phyloP scores from a whole-genome alignment of 2,329 filamentous ascomycete species.

The Botrytis fabae region DNA sequence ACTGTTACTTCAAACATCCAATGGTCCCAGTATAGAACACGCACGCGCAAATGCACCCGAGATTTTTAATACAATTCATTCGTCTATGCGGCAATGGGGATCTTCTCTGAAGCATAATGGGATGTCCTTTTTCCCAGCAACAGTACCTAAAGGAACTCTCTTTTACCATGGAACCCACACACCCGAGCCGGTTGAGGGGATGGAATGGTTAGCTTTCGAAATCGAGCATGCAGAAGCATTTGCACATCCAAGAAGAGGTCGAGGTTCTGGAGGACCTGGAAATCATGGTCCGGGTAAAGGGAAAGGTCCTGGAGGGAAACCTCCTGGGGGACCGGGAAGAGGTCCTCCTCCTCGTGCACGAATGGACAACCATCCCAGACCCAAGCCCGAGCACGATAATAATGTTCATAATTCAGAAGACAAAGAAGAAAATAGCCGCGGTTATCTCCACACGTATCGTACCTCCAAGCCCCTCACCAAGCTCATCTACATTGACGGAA shows the following conservation, averaged over 20 bases:
- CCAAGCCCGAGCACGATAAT: not conserved
- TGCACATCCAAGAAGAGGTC: conserved; percentile 43
- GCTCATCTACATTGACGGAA: conserved; percentile 71
- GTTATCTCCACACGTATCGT: conserved; percentile 68
- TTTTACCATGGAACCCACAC: conserved; percentile 64
- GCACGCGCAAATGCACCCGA: conserved; percentile 54
- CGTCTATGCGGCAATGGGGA: conserved; percentile 72
- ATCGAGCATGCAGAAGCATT: conserved; percentile 71
- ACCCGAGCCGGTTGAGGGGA: conserved; percentile 50
- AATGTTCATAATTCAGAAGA: not conserved
- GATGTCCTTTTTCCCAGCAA: conserved; percentile 68
- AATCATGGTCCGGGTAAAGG: conserved; percentile 16
- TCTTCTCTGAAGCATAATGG: conserved; percentile 74
- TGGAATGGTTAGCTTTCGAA: conserved; percentile 76
- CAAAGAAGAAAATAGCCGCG: conserved; percentile 37
- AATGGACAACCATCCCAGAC: not conserved
- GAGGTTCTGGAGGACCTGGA: conserved; percentile 23
- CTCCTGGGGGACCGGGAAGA: conserved; percentile 13
- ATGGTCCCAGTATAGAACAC: conserved; percentile 17
- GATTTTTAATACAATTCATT: conserved; percentile 73
- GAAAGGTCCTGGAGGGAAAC: conserved; percentile 2
- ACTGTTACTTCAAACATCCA: not conserved
- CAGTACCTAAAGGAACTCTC: conserved; percentile 62
- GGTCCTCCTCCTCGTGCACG: conserved; percentile 18
- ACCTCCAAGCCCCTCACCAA: conserved; percentile 54